A percentile compares a stretch with the other conserved stretches of the same genome.
Evolutionary conservation across 306 rosid species (phyloP).

Genomic region (Cicer chorassanicum): DNA sequence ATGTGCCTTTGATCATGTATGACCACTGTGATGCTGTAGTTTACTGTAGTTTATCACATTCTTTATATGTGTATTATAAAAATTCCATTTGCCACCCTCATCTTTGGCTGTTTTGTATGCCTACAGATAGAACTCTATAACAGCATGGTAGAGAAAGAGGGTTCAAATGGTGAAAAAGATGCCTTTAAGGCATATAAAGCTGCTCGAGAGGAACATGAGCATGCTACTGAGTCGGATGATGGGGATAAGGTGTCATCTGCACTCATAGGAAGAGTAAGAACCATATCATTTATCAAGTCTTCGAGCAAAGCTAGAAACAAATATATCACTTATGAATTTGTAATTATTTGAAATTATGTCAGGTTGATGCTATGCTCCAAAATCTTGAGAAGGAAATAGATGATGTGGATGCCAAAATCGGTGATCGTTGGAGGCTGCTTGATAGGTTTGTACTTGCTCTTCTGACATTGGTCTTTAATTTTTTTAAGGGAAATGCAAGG

Average conservation of each 20-base stretch:
- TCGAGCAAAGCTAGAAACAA: slow-evolving; percentile 6
- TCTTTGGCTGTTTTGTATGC: slow-evolving; percentile 37
- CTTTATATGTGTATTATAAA: background rate
- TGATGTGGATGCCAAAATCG: slow-evolving; percentile 93
- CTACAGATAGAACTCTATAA: slow-evolving; percentile 90
- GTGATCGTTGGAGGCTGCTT: slow-evolving; percentile 80
- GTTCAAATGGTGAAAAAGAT: slow-evolving; percentile 67
- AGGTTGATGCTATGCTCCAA: slow-evolving; percentile 96
- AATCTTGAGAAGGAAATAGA: slow-evolving; percentile 96
- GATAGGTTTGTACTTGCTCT: slow-evolving; percentile 69
- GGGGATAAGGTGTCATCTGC: slow-evolving; percentile 81
- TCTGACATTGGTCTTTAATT: slow-evolving; percentile 3
- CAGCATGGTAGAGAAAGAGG: slow-evolving; percentile 82
- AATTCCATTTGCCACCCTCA: slow-evolving; percentile 37
- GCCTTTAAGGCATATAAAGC: slow-evolving; percentile 87
- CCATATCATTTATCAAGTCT: slow-evolving; percentile 27
- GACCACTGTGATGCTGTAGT: background rate
- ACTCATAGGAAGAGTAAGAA: slow-evolving; percentile 74
- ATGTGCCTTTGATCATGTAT: slow-evolving; percentile 3
- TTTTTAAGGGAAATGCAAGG: background rate
- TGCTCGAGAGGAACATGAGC: slow-evolving; percentile 73
- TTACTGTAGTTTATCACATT: background rate
- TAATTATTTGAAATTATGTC: slow-evolving; percentile 43
- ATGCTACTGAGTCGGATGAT: slow-evolving; percentile 53
- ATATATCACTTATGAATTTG: slow-evolving; percentile 22